phyloP scores from a whole-genome alignment of 2,329 filamentous ascomycete species.

The Exophiala sp. region DNA sequence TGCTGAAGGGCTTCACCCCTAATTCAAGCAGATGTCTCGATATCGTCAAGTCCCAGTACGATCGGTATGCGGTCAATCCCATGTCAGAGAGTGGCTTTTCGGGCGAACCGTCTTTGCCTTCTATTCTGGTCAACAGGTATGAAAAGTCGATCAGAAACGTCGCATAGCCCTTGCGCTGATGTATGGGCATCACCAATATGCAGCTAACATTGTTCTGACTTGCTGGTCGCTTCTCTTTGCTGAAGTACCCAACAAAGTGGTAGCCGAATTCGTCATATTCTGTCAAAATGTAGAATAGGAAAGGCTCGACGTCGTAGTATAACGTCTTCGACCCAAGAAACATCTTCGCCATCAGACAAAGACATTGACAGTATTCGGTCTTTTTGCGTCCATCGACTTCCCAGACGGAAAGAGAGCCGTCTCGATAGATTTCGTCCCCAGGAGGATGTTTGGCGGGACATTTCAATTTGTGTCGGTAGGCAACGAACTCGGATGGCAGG shows the following conservation, averaged over 20 bases:
- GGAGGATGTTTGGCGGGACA: conserved; percentile 95
- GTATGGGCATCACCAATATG: conserved; percentile 91
- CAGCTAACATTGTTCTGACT: conserved; percentile 97
- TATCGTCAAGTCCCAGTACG: conserved; percentile 90
- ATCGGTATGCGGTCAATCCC: conserved; percentile 93
- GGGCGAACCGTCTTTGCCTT: conserved; percentile 89
- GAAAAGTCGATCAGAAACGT: conserved; percentile 98
- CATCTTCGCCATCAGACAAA: conserved; percentile 91
- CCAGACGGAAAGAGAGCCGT: conserved; percentile 91
- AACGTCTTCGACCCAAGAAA: conserved; percentile 97
- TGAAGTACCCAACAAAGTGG: conserved; percentile 99
- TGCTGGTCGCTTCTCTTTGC: conserved; percentile 92
- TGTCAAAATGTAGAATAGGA: conserved; percentile 98
- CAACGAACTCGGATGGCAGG: conserved; percentile 98
- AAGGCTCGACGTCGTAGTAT: conserved; percentile 99
- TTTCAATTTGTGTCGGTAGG: conserved; percentile 96
- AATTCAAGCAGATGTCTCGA: conserved; percentile 76
- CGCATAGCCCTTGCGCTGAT: conserved; percentile 95
- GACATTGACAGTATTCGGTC: conserved; percentile 91
- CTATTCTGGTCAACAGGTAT: conserved; percentile 88
- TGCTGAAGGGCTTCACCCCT: conserved; percentile 56
- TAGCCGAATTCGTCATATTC: conserved; percentile 82
- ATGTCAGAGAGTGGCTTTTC: conserved; percentile 98
- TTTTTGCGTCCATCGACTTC: conserved; percentile 95
- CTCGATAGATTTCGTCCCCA: conserved; percentile 95